Evolutionary conservation across 2,329 filamentous ascomycete species (phyloP).

Genomic region (Dothistroma pini): DNA sequence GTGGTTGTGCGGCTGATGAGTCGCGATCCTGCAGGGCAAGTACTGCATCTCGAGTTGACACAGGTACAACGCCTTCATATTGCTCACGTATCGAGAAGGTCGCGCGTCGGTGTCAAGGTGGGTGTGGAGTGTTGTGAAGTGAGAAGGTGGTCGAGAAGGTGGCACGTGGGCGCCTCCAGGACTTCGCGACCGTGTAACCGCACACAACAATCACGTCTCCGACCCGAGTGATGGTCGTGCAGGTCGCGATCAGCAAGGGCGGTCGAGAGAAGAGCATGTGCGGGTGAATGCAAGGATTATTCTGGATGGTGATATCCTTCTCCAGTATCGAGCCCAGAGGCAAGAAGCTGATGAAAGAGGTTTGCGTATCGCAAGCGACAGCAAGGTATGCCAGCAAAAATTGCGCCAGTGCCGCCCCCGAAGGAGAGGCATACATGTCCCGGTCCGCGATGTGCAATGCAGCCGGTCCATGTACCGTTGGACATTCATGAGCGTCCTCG

Average conservation of each 20-base stretch:
- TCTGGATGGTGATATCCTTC: not conserved
- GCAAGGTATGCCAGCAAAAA: constrained; percentile 6
- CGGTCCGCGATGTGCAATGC: constrained; percentile 5
- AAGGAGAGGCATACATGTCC: constrained; percentile 5
- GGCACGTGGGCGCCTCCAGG: not conserved
- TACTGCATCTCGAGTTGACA: not conserved
- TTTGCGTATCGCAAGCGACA: not conserved
- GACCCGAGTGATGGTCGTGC: no score
- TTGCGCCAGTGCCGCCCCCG: constrained; percentile 9
- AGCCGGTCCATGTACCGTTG: not conserved
- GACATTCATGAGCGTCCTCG: constrained; percentile 5
- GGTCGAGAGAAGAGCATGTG: no score
- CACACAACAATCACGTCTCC: not conserved
- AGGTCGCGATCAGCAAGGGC: no score
- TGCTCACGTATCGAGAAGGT: not conserved
- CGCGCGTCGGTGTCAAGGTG: not conserved
- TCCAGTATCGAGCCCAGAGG: not conserved
- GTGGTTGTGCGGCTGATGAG: not conserved
- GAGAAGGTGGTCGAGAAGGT: not conserved
- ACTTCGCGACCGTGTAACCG: not conserved
- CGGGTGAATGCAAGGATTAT: not conserved
- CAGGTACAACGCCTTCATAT: not conserved
- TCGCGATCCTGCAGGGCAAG: not conserved
- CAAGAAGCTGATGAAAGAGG: constrained; percentile 7
- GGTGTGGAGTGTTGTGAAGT: not conserved